These are phyloP conservation scores for Colletotrichum sp. DNA, from an alignment of 2,329 filamentous ascomycete species.

Conservation along the genomic window DNA sequence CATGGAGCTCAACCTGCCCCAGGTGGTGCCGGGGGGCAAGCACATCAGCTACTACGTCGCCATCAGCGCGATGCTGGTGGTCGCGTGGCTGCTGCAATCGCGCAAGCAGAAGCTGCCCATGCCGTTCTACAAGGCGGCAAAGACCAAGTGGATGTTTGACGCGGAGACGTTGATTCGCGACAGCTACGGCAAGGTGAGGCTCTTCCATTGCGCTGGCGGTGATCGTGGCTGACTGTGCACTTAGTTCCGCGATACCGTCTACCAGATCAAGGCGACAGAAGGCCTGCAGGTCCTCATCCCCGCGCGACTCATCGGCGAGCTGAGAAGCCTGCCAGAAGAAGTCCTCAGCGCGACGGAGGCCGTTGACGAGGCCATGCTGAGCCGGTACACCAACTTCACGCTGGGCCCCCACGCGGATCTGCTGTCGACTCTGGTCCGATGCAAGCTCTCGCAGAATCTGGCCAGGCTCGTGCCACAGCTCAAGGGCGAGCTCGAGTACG, in stretches of 20 bases:
- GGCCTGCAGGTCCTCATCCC: constrained; percentile 54
- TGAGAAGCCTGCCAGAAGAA: constrained; percentile 54
- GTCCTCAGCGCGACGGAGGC: constrained; percentile 53
- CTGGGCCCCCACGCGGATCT: constrained; percentile 51
- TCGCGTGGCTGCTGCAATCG: constrained; percentile 43
- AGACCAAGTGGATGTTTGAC: constrained; percentile 56
- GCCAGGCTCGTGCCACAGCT: constrained; percentile 50
- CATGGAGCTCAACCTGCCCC: constrained; percentile 29
- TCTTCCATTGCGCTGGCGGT: too few relatives aligned
- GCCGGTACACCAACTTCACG: constrained; percentile 56
- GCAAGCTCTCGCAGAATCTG: constrained; percentile 53
- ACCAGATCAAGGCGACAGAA: constrained; percentile 57
- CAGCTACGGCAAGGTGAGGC: constrained; percentile 53
- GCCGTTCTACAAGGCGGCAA: constrained; percentile 54
- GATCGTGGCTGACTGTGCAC: not conserved
- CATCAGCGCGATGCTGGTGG: constrained; percentile 39
- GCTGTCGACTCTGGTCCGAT: constrained; percentile 48
- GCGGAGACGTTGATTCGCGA: constrained; percentile 52
- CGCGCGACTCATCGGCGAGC: constrained; percentile 46
- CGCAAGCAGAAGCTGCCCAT: constrained; percentile 37
- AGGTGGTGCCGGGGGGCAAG: constrained; percentile 30
- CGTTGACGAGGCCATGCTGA: constrained; percentile 55
- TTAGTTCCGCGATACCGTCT: constrained; percentile 54
- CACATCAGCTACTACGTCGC: constrained; percentile 47
- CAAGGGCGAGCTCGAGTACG: constrained; percentile 51